phyloP scores from a whole-genome alignment of 345 rosid species.

The Nasturtium officinale region DNA sequence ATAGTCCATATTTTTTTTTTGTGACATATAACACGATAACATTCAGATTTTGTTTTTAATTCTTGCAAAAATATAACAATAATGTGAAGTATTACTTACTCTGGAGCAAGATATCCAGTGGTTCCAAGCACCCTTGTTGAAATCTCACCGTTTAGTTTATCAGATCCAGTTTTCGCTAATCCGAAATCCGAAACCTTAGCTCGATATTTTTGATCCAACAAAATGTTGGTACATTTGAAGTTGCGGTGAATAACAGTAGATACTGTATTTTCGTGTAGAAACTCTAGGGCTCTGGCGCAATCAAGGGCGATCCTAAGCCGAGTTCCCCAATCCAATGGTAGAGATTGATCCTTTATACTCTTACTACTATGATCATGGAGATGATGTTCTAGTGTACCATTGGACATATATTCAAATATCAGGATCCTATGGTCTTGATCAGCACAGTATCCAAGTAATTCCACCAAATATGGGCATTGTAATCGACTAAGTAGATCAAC shows the following conservation, averaged over 20 bases:
- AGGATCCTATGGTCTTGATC: slow-evolving; percentile 83
- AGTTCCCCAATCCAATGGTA: slow-evolving; percentile 68
- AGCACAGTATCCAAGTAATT: slow-evolving; percentile 91
- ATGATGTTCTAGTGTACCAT: slow-evolving; percentile 65
- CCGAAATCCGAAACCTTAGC: slow-evolving; percentile 84
- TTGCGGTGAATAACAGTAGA: slow-evolving; percentile 84
- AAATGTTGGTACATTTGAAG: slow-evolving; percentile 75
- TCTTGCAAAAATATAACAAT: not conserved
- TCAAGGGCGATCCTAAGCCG: slow-evolving; percentile 82
- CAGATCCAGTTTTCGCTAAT: slow-evolving; percentile 72
- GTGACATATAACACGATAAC: slow-evolving; percentile 10
- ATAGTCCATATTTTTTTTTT: not conserved
- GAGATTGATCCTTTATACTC: slow-evolving; percentile 39
- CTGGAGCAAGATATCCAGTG: slow-evolving; percentile 84
- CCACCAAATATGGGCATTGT: slow-evolving; percentile 79
- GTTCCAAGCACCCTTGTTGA: slow-evolving; percentile 73
- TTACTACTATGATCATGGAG: slow-evolving; percentile 45
- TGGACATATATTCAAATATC: slow-evolving; percentile 73
- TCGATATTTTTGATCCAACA: slow-evolving; percentile 59
- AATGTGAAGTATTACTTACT: slow-evolving; percentile 57
- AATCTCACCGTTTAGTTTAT: slow-evolving; percentile 75
- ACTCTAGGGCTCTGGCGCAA: slow-evolving; percentile 83
- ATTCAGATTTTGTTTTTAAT: too few relatives aligned
- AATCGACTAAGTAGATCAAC: slow-evolving; percentile 85
- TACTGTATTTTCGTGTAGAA: slow-evolving; percentile 66